Evolutionary conservation across 2,329 filamentous ascomycete genomes (phyloP), one percentile per base, ranked within the genome.

Genomic region (Sporothrix protearum): DNA sequence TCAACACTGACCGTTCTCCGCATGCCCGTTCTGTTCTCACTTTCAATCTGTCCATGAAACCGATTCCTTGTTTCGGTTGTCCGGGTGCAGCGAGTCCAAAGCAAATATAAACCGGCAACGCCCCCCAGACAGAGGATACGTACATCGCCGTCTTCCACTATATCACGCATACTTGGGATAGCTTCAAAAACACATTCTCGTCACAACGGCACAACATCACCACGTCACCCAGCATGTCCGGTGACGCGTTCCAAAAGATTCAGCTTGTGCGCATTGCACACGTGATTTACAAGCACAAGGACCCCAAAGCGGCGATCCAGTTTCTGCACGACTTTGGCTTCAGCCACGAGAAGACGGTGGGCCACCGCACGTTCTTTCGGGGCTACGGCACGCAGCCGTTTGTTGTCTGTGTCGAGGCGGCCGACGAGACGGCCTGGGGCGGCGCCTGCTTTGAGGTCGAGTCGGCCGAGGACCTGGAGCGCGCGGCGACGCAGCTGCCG

Each of bases 331-430:
- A 85, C 77, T 86, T 86, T 74, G 84, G 84, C 73, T 84, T 85
- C 76, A 77, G 76, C 51, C 80, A 82, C 74, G 76, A 77, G 10
- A 79, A 80, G 72, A 77, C 77, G 69, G 75, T 77, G 2, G 82
- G 80, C 36, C 79, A 83, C 61, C 82, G 80, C 71, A 85, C 86
- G 42, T 91, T 86, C 80, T 89, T 85, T 78, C 84, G 86, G 53
- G 88, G 88, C 22, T 90, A 89, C 76, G 87, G 88, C 16, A 80
- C 79, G 7, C 87, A 90, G 75, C 87, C 87, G 14, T 89, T 87
- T 77, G 80, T 89, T 2, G 82, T 89, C 59, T 88, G 86, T 74
- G 83, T 87, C 64, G 81, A 83, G 72, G 80, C 81, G 67, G 82
- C 85, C 1, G 76, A 79, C 66, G 78, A 82, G 76, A 80, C 85